These are phyloP conservation scores for Zangia roseola DNA, from an alignment of 768 basidiomycete species.

Conservation along the genomic window DNA sequence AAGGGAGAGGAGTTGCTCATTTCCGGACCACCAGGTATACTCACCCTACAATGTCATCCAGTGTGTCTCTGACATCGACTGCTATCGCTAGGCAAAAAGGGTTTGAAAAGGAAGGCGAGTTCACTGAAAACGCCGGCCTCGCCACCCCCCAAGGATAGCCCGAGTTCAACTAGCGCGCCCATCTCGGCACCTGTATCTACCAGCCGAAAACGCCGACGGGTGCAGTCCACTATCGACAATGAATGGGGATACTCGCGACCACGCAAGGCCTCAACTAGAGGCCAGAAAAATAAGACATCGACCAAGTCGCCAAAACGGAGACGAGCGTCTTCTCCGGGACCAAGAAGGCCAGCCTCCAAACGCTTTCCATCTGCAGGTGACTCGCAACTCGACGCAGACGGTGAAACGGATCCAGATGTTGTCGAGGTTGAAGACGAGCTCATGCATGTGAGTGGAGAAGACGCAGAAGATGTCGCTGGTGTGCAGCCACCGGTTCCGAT, in stretches of 20 bases:
- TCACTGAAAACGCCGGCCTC: conserved; percentile 5
- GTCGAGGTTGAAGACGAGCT: conserved; percentile 37
- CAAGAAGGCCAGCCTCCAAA: conserved; percentile 13
- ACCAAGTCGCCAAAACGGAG: conserved; percentile 16
- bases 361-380: conserved; percentile 25
- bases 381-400: conserved; percentile 34
- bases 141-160: conserved; percentile 8
- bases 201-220: conserved; percentile 27
- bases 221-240: conserved; percentile 7
- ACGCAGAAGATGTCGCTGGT: conserved; percentile 10
- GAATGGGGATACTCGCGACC: conserved; percentile 4
- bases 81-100: conserved; percentile 15
- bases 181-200: conserved; percentile 20
- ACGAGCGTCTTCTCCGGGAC: conserved; percentile 31
- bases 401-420: conserved; percentile 34
- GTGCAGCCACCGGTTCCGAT: not conserved
- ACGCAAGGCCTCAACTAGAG: conserved; percentile 8
- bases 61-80: conserved; percentile 1
- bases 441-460: conserved; percentile 26
- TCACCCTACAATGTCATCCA: not conserved
- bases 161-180: conserved; percentile 6
- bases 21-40: conserved; percentile 59
- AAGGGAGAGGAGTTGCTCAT: conserved; percentile 53
- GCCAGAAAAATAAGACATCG: conserved; percentile 8
- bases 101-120: conserved; percentile 18